Base-by-base conservation (phyloP, 805 yeast species). In the Maudiozyma serrabonitensis region DNA sequence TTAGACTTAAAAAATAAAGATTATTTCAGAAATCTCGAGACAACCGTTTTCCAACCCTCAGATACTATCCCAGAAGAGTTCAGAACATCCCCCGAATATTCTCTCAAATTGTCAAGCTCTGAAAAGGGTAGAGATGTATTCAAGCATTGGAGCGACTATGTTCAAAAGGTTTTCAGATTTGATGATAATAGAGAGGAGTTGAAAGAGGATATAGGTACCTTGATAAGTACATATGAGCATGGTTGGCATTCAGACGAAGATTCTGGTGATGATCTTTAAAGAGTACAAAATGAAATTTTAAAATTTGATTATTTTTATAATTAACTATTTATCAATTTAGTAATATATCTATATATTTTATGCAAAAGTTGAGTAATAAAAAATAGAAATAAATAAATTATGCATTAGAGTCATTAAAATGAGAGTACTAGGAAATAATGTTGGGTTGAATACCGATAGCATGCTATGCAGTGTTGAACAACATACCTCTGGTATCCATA, bases 101-200 rank as follows among this genome's bases (percentile, higher is more conserved):
- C 51, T 5, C 32, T 60, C 0, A 46, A 52, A 4, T 43, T 65
- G 6, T 46, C 56, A 15, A 51, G 55, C 2, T 61, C 63, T n/a
- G 68, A 66, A 41, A 56, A 57, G 28, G 50, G 56, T 38, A 57
- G 69, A 50, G 59, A 58, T 42, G 59, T 62, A 13, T 60, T 58
- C 48, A 60, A 55, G 43, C 51, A 59, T 15, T 65, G 66, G 71
- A 59, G 57, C 32, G 56, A 58, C 6, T 55, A 66, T 45, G 66
- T 70, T 0, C 57, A 66, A 2, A 67, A 52, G 42, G 53, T 54
- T 31, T 57, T 70, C 15, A 56, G 62, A 42, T 65, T 61, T 13
- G 84, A 79, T 52, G 51, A 54, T 8, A 84, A 79, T 37, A 67
- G 79, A 51, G 79, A 75, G 41, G 82, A 78, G 41, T 57, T 79